Evolutionary conservation across 768 basidiomycete genomes (phyloP), one percentile per base, ranked within the genome.

Genomic region (Tricholoma sp.): DNA sequence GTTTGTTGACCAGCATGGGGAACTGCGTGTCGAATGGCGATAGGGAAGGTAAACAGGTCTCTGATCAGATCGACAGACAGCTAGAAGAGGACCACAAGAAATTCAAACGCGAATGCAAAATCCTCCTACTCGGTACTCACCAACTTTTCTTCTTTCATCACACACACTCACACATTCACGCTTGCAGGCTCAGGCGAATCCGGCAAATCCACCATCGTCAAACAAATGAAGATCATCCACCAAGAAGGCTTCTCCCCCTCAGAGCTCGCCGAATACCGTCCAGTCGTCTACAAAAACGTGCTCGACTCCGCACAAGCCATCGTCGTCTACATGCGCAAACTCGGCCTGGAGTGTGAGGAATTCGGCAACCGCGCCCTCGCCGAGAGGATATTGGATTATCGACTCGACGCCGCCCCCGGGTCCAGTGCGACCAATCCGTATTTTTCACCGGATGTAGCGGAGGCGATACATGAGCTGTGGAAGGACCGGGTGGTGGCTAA

Each of bases 201-300:
- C 1, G 95, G 95, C 5, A 98, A 98, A 73, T 87, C 84, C 5
- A 98, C 95, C 0, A 93, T 98, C 61, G 94, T 93, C 34, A 94
- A 94, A 70, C 91, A 94, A 69, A 94, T 94, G 91, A 94, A 94
- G 76, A 91, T 94, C 52, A 91, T 94, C 44, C 89, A 94, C 68
- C 89, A 92, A 68, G 82, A 85, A 61, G 91, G 91, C 6, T 94
- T 89, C 71, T 81, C 83, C 2, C 68, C 70, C 17, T 81, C 86
- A 1, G 91, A 93, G 65, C 81, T 89, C 31, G 72, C 84, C 57
- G 76, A 80, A 1, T 92, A 81, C 73, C 79, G 86, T n/a, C 77
- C 82, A 1, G 85, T 84, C 20, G 84, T 94, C 55, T 89, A 85
- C 71, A 81, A 82, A 59, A 86, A 93, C 70, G 81, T 91, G 10